phyloP scores from a whole-genome alignment of 805 yeast species.

The Wickerhamomyces ciferrii region DNA sequence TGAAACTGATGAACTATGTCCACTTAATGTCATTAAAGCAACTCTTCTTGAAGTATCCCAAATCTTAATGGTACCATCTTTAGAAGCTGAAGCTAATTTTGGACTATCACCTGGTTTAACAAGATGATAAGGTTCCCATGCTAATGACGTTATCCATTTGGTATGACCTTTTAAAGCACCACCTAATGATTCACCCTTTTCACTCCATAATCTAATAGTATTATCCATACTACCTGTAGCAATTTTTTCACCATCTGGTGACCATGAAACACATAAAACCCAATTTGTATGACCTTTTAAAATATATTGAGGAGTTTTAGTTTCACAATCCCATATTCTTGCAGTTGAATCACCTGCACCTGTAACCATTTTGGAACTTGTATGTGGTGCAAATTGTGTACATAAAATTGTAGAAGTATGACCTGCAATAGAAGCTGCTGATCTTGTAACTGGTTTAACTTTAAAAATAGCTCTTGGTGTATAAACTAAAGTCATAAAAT shows the following conservation, averaged over 20 bases:
- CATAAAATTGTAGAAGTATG: slow-evolving; percentile 93
- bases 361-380: slow-evolving; percentile 79
- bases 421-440: slow-evolving; percentile 90
- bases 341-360: slow-evolving; percentile 98
- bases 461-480: slow-evolving; percentile 95
- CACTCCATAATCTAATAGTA: slow-evolving; percentile 84
- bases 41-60: slow-evolving; percentile 81
- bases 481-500: slow-evolving; percentile 81
- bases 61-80: slow-evolving; percentile 82
- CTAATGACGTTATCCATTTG: slow-evolving; percentile 83
- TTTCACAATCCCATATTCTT: slow-evolving; percentile 93
- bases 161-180: slow-evolving; percentile 73
- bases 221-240: slow-evolving; percentile 97
- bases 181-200: slow-evolving; percentile 70
- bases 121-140: slow-evolving; percentile 94
- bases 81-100: slow-evolving; percentile 80
- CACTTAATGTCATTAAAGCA: slow-evolving; percentile 68
- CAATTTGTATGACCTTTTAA: slow-evolving; percentile 84
- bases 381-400: slow-evolving; percentile 89
- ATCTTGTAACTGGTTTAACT: slow-evolving; percentile 85
- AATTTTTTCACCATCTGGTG: slow-evolving; percentile 84
- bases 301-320: slow-evolving; percentile 84
- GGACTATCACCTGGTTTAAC: slow-evolving; percentile 62
- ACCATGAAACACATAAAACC: slow-evolving; percentile 89
- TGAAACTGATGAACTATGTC: slow-evolving; percentile 85